Percentiles rank a stretch among this genome's conserved stretches.
Conservation (phyloP, 2,329 filamentous ascomycete genomes). For the Thielaviopsis ethacetica region DNA sequence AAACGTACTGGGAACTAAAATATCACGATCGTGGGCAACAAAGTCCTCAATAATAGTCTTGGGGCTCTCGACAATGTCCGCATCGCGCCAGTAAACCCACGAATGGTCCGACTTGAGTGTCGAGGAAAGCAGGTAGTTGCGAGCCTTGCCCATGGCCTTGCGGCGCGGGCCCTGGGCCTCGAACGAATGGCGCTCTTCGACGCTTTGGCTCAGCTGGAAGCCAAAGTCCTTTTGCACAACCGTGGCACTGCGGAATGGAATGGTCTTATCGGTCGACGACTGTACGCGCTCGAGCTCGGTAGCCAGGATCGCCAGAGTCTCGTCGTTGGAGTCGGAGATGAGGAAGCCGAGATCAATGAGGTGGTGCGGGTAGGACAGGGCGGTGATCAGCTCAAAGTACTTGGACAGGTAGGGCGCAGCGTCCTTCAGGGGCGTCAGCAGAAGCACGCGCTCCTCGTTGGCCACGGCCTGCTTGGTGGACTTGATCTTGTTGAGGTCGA, state of each 20-base stretch:
- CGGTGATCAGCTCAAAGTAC: slow-evolving; percentile 82
- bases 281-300: slow-evolving; percentile 81
- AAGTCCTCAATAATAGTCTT: slow-evolving; percentile 85
- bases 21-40: slow-evolving; percentile 79
- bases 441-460: slow-evolving; percentile 76
- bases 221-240: slow-evolving; percentile 90
- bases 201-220: slow-evolving; percentile 55
- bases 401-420: slow-evolving; percentile 66
- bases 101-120: slow-evolving; percentile 86
- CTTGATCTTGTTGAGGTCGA: slow-evolving; percentile 72
- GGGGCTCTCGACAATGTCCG: slow-evolving; percentile 87
- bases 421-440: slow-evolving; percentile 86
- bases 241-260: slow-evolving; percentile 70
- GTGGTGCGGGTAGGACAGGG: slow-evolving; percentile 85
- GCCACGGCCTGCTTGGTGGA: slow-evolving; percentile 63
- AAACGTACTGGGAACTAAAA: slow-evolving; percentile 80
- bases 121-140: slow-evolving; percentile 77
- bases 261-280: slow-evolving; percentile 51
- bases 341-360: slow-evolving; percentile 92
- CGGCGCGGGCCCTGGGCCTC: slow-evolving; percentile 76
- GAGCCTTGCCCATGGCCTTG: slow-evolving; percentile 75
- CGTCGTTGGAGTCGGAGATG: slow-evolving; percentile 79
- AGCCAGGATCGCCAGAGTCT: slow-evolving; percentile 74
- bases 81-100: slow-evolving; percentile 98
- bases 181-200: slow-evolving; percentile 72